phyloP scores from a whole-genome alignment of 768 basidiomycete genomes.

The Xerocomellus intermedius region DNA sequence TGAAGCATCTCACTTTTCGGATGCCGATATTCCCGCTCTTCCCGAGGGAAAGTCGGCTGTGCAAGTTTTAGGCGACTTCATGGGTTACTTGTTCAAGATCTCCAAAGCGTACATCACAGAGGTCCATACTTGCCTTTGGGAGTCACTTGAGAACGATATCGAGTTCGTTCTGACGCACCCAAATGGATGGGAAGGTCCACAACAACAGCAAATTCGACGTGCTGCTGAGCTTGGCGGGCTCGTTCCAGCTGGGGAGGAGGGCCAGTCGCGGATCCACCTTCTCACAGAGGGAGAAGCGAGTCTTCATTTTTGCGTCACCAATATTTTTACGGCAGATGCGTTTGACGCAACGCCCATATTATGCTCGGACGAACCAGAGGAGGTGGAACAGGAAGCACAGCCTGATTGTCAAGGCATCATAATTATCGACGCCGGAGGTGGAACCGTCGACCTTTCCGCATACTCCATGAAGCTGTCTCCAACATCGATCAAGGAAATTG shows the following conservation, averaged over 20 bases:
- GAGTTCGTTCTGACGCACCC: slow-evolving; percentile 58
- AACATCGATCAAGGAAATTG: slow-evolving; percentile 37
- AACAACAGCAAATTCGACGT: slow-evolving; percentile 52
- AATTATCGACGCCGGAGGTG: slow-evolving; percentile 50
- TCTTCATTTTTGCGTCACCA: slow-evolving; percentile 50
- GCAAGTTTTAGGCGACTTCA: slow-evolving; percentile 38
- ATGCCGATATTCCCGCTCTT: slow-evolving; percentile 16
- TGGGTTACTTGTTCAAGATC: slow-evolving; percentile 43
- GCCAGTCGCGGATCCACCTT: slow-evolving; percentile 44
- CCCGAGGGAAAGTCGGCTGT: slow-evolving; percentile 11
- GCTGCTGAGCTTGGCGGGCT: slow-evolving; percentile 52
- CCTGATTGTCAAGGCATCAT: slow-evolving; percentile 35
- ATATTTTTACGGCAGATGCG: slow-evolving; percentile 37
- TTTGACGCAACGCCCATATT: slow-evolving; percentile 9
- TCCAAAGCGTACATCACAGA: slow-evolving; percentile 45
- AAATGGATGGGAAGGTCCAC: slow-evolving; percentile 61
- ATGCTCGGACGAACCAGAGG: slow-evolving; percentile 19
- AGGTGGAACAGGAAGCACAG: slow-evolving; percentile 6
- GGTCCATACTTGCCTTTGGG: slow-evolving; percentile 42
- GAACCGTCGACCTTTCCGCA: slow-evolving; percentile 40
- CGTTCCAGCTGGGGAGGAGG: slow-evolving; percentile 38
- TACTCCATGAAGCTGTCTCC: slow-evolving; percentile 40
- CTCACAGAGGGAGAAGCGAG: slow-evolving; percentile 63
- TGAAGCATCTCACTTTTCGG: slow-evolving; percentile 20
- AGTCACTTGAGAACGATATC: slow-evolving; percentile 38